Conservation (phyloP, 805 yeast species). For the Naumovozyma baii region DNA sequence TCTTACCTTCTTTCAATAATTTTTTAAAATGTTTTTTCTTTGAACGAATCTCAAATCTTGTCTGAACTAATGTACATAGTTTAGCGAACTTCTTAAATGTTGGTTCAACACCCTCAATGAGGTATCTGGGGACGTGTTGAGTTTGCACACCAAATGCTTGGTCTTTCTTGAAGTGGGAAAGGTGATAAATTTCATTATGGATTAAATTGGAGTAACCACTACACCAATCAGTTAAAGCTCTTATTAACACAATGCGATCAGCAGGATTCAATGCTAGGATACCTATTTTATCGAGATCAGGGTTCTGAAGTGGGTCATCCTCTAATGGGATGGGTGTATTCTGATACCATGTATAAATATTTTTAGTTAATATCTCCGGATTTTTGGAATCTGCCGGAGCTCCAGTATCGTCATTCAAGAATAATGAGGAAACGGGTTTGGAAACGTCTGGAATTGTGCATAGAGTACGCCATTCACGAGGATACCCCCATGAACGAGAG, state of each 20-base stretch:
- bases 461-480: constrained; percentile 17
- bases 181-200: constrained; percentile 16
- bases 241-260: constrained; percentile 13
- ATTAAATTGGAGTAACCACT: constrained; percentile 12
- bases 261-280: constrained; percentile 11
- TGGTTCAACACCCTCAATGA: constrained; percentile 12
- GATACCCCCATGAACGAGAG: constrained; percentile 22
- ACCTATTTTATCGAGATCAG: constrained; percentile 15
- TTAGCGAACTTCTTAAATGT: constrained; percentile 12
- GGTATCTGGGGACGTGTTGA: constrained; percentile 18
- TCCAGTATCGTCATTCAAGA: constrained; percentile 10
- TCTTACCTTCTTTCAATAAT: constrained; percentile 12
- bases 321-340: constrained; percentile 6
- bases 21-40: constrained; percentile 17
- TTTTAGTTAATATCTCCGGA: constrained; percentile 15
- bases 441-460: background rate
- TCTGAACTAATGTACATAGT: constrained; percentile 12
- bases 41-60: constrained; percentile 14
- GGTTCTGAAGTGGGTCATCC: constrained; percentile 10
- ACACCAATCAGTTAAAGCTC: constrained; percentile 17
- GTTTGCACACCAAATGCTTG: constrained; percentile 19
- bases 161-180: constrained; percentile 19
- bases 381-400: constrained; percentile 10
- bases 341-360: constrained; percentile 9
- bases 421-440: constrained; percentile 3